These are phyloP conservation scores for Naumovozyma baii DNA, from an alignment of 805 yeast species.

Conservation along the genomic window DNA sequence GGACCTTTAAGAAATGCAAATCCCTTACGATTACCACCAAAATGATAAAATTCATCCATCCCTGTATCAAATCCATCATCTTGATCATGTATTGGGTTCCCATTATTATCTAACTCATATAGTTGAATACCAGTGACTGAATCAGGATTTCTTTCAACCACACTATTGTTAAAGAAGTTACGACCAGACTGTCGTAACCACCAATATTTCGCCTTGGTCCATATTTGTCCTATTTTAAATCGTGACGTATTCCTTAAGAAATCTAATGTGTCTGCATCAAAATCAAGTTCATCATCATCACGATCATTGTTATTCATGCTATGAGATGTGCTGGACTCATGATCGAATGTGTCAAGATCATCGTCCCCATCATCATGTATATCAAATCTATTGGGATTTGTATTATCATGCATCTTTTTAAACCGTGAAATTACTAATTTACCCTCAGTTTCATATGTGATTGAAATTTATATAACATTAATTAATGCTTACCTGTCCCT, in stretches of 20 bases:
- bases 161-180: background rate
- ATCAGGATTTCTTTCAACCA: background rate
- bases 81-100: slow-evolving; percentile 5
- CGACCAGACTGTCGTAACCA: background rate
- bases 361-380: background rate
- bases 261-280: background rate
- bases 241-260: background rate
- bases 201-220: background rate
- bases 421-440: too few relatives aligned
- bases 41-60: background rate
- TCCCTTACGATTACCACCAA: background rate
- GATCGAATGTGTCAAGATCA: background rate
- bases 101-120: slow-evolving; percentile 15
- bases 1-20: background rate
- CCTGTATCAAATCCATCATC: background rate
- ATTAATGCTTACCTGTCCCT: too few relatives aligned
- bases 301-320: too few relatives aligned
- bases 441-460: too few relatives aligned
- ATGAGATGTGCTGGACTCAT: too few relatives aligned
- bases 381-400: background rate
- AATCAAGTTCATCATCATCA: background rate
- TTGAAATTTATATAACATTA: too few relatives aligned
- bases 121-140: slow-evolving; percentile 15
- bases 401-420: background rate
- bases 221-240: background rate